Conservation (phyloP, 345 rosid genomes). For the Rhodamnia rubescens region DNA sequence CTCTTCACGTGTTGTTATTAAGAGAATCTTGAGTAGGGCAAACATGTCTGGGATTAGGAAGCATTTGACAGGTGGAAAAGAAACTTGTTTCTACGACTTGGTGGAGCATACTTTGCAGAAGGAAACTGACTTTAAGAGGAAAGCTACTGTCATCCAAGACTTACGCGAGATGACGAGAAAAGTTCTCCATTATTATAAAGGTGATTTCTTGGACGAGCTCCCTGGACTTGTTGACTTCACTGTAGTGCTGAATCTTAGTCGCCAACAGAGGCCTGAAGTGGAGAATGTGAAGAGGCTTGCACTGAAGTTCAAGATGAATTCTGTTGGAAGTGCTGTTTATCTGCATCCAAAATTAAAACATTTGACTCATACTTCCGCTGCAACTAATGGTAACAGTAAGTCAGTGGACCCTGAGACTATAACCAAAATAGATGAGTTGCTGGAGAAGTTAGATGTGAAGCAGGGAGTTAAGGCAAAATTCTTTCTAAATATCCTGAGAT, state of each 20-base stretch:
- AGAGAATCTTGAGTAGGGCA: constrained; percentile 58
- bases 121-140: constrained; percentile 36
- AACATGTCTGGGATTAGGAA: constrained; percentile 38
- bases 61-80: constrained; percentile 25
- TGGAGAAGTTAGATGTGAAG: constrained; percentile 32
- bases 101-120: constrained; percentile 66
- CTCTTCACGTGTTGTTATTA: constrained; percentile 28
- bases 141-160: constrained; percentile 58
- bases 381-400: constrained; percentile 16
- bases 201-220: constrained; percentile 79
- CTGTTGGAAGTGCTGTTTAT: constrained; percentile 60
- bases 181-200: constrained; percentile 85
- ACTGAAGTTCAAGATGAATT: constrained; percentile 47
- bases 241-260: constrained; percentile 53
- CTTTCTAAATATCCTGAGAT: constrained; percentile 50
- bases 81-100: constrained; percentile 40
- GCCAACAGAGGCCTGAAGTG: constrained; percentile 42
- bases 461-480: constrained; percentile 86
- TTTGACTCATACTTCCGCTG: constrained; percentile 16
- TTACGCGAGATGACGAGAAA: constrained; percentile 73
- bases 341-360: constrained; percentile 50
- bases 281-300: constrained; percentile 24
- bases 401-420: background rate
- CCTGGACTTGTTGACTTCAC: constrained; percentile 80
- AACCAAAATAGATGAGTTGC: constrained; percentile 39